A percentile compares a stretch with the other conserved stretches of the same genome.
Conservation (phyloP, 805 yeast genomes). For the Monosporozyma solicola region DNA sequence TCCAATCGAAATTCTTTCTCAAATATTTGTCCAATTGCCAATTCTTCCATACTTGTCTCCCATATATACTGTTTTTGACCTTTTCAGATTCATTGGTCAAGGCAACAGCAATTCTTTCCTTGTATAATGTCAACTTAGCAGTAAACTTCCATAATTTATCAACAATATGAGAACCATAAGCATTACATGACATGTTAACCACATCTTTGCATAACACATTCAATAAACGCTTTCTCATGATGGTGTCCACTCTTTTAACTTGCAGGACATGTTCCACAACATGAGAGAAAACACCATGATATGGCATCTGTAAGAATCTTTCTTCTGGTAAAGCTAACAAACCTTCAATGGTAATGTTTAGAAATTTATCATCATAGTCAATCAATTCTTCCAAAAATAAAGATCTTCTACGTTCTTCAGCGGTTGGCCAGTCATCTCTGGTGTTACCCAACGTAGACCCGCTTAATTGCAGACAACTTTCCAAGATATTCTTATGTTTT, state of each 20-base stretch:
- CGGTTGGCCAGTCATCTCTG: slow-evolving; percentile 85
- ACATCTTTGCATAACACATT: slow-evolving; percentile 53
- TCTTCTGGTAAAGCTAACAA: slow-evolving; percentile 52
- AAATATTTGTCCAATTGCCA: slow-evolving; percentile 78
- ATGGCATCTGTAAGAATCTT: slow-evolving; percentile 62
- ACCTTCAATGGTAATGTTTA: slow-evolving; percentile 49
- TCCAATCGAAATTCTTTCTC: slow-evolving; percentile 60
- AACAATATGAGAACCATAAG: slow-evolving; percentile 85
- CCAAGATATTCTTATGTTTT: slow-evolving; percentile 41
- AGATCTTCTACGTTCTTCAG: slow-evolving; percentile 76
- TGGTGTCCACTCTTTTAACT: slow-evolving; percentile 38
- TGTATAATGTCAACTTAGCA: slow-evolving; percentile 64
- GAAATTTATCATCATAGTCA: slow-evolving; percentile 54
- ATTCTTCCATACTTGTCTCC: slow-evolving; percentile 72
- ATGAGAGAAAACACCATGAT: slow-evolving; percentile 86
- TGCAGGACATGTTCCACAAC: slow-evolving; percentile 64
- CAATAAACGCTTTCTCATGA: slow-evolving; percentile 58
- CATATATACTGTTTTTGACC: slow-evolving; percentile 80
- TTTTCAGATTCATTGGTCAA: slow-evolving; percentile 48
- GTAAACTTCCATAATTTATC: slow-evolving; percentile 81
- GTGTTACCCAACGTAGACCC: slow-evolving; percentile 74
- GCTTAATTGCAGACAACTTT: slow-evolving; percentile 54
- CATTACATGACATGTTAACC: slow-evolving; percentile 62
- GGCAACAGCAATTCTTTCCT: slow-evolving; percentile 75
- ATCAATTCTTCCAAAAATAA: slow-evolving; percentile 65